Evolutionary conservation across 306 rosid species (phyloP).

Genomic region (Lagenaria siceraria): DNA sequence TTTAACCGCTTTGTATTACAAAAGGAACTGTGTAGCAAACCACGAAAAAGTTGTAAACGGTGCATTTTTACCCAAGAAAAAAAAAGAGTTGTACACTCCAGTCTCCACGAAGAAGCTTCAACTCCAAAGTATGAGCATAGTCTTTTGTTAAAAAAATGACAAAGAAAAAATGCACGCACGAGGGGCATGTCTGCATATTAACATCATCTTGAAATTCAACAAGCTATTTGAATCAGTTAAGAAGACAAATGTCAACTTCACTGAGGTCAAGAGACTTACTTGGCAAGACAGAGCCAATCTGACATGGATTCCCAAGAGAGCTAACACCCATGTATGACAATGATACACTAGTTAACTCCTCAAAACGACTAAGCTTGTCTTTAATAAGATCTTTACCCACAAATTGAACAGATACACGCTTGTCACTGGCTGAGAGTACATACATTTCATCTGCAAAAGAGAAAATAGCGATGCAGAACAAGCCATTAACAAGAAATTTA

Average conservation of each 20-base stretch:
- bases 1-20: too few species aligned
- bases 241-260: background rate
- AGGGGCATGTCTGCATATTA: background rate
- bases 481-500: background rate
- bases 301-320: slow-evolving; percentile 48
- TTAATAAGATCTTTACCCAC: slow-evolving; percentile 78
- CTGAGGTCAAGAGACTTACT: slow-evolving; percentile 37
- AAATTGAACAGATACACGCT: slow-evolving; percentile 60
- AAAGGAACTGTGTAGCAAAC: too few species aligned
- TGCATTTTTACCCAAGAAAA: too few species aligned
- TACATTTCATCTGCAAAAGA: slow-evolving; percentile 85
- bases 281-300: slow-evolving; percentile 36
- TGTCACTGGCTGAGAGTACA: slow-evolving; percentile 73
- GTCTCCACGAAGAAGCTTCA: too few species aligned
- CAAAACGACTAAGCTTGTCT: slow-evolving; percentile 73
- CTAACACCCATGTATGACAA: slow-evolving; percentile 63
- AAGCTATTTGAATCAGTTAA: background rate
- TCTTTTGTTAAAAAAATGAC: background rate
- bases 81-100: too few species aligned
- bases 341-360: slow-evolving; percentile 63
- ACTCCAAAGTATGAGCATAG: background rate
- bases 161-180: background rate
- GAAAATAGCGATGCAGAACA: background rate
- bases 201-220: background rate
- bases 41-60: too few species aligned